phyloP scores from a whole-genome alignment of 78 protist species.

The Dictyostelium firmibasis region DNA sequence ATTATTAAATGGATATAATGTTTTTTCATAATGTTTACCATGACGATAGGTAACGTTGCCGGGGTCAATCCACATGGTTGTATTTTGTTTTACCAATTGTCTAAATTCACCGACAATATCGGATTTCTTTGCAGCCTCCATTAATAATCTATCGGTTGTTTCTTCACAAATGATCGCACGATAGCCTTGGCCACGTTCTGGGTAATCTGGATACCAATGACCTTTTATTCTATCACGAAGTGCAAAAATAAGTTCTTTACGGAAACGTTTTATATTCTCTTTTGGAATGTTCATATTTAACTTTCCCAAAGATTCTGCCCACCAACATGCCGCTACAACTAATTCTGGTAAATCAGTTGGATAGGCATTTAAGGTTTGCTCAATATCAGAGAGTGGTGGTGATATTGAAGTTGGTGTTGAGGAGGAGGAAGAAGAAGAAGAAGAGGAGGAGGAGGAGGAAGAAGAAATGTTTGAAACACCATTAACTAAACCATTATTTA shows the following conservation, averaged over 20 bases:
- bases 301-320: conserved; percentile 63
- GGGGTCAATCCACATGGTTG: conserved; percentile 74
- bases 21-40: conserved; percentile 75
- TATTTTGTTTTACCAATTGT: conserved; percentile 49
- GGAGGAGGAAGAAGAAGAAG: not conserved
- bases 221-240: conserved; percentile 57
- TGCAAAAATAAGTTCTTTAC: conserved; percentile 36
- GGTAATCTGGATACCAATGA: conserved; percentile 68
- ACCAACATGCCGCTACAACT: conserved; percentile 73
- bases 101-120: conserved; percentile 65
- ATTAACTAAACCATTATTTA: not conserved
- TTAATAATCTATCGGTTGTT: conserved; percentile 54
- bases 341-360: conserved; percentile 43
- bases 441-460: not conserved
- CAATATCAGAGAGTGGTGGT: conserved; percentile 54
- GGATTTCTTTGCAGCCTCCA: conserved; percentile 61
- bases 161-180: conserved; percentile 67
- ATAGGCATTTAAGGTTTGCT: conserved; percentile 21
- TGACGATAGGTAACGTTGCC: conserved; percentile 71
- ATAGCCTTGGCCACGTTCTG: conserved; percentile 71
- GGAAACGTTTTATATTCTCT: conserved; percentile 49
- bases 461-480: not conserved
- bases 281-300: conserved; percentile 40
- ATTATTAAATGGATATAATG: conserved; percentile 26
- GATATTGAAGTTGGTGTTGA: not conserved